Conservation (phyloP, 768 basidiomycete genomes). For the Lactarius sp. region DNA sequence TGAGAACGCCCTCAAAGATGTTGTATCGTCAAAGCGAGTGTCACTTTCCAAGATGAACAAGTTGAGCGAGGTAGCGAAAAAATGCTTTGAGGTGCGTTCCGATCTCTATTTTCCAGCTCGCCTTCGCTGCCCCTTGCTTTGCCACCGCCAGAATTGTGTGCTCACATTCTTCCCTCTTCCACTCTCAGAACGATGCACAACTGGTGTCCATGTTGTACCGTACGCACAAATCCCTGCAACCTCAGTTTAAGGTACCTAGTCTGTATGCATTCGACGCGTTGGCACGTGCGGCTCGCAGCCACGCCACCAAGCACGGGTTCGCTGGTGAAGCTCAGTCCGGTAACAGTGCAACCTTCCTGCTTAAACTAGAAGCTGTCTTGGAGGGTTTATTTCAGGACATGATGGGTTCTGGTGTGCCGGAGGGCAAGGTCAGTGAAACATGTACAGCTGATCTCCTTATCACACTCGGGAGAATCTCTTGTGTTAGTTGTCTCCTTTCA, state of each 20-base stretch:
- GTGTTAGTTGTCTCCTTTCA: constrained; percentile 18
- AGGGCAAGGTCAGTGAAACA: constrained; percentile 76
- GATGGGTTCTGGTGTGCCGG: constrained; percentile 54
- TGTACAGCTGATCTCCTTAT: constrained; percentile 18
- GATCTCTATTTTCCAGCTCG: not conserved
- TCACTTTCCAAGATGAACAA: constrained; percentile 81
- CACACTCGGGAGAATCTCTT: constrained; percentile 14
- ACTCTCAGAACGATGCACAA: constrained; percentile 71
- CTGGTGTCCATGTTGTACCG: constrained; percentile 86
- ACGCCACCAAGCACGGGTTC: constrained; percentile 59
- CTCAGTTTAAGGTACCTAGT: constrained; percentile 72
- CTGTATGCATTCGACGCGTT: constrained; percentile 94
- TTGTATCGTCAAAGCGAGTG: constrained; percentile 76
- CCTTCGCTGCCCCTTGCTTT: constrained; percentile 6
- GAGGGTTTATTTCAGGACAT: constrained; percentile 89
- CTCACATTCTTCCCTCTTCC: not conserved
- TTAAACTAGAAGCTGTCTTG: constrained; percentile 86
- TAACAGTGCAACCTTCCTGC: constrained; percentile 77
- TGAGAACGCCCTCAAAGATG: constrained; percentile 72
- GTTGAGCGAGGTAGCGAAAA: constrained; percentile 72
- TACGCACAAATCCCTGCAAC: constrained; percentile 73
- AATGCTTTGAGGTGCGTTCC: constrained; percentile 63
- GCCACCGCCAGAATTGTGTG: not conserved
- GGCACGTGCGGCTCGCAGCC: constrained; percentile 71
- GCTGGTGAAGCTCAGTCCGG: constrained; percentile 56